Conservation (phyloP, 2,329 filamentous ascomycete genomes). For the Chaetomiaceae sp. region DNA sequence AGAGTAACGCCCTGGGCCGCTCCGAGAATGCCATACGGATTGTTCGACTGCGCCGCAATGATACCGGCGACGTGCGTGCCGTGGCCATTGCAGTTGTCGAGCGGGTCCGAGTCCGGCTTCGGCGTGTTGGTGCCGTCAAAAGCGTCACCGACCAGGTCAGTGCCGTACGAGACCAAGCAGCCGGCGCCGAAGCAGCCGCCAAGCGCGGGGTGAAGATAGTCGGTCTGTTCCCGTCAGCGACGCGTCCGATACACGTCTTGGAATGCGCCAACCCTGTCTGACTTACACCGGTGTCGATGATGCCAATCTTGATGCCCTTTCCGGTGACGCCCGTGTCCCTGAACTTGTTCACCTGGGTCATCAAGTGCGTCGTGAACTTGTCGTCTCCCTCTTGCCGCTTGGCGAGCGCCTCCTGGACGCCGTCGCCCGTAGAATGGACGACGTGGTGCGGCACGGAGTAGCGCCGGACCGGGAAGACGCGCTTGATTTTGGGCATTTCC, state of each 20-base stretch:
- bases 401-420: slow-evolving; percentile 26
- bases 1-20: slow-evolving; percentile 53
- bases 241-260: neutral
- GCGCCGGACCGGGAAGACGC: slow-evolving; percentile 45
- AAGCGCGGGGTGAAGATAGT: slow-evolving; percentile 60
- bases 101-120: slow-evolving; percentile 47
- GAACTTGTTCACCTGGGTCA: slow-evolving; percentile 54
- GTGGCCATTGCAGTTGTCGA: slow-evolving; percentile 54
- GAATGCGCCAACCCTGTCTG: neutral
- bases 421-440: slow-evolving; percentile 41
- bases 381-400: slow-evolving; percentile 36
- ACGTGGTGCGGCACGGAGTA: slow-evolving; percentile 43
- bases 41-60: slow-evolving; percentile 54
- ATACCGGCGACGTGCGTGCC: slow-evolving; percentile 61
- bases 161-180: slow-evolving; percentile 54
- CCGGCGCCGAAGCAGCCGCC: slow-evolving; percentile 60
- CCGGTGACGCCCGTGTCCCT: slow-evolving; percentile 45
- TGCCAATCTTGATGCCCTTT: slow-evolving; percentile 48
- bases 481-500: slow-evolving; percentile 43
- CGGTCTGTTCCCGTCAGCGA: slow-evolving; percentile 40
- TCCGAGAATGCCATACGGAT: slow-evolving; percentile 52
- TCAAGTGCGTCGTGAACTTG: slow-evolving; percentile 47
- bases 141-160: slow-evolving; percentile 54
- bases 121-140: slow-evolving; percentile 40
- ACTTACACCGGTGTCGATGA: slow-evolving; percentile 53